Conservation (phyloP, 495 filamentous ascomycete species). For the Podospora anserina region DNA sequence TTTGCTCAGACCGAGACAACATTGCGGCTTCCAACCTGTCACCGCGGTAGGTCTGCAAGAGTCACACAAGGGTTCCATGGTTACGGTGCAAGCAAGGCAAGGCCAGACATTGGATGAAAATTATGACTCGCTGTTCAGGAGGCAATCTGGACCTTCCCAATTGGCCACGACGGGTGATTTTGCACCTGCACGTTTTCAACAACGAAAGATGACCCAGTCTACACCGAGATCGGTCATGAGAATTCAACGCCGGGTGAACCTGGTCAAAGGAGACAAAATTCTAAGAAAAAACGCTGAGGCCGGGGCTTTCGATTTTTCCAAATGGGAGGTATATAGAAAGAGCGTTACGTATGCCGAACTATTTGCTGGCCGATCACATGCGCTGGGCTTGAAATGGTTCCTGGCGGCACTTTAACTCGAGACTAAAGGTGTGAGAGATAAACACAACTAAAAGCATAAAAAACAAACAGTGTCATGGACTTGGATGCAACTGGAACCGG, state of each 20-base stretch:
- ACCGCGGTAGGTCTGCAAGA: not conserved
- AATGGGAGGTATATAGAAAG: not conserved
- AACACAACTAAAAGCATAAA: too few species aligned
- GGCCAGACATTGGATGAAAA: constrained; percentile 4
- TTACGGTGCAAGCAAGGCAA: not conserved
- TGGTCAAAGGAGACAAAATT: not conserved
- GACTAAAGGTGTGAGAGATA: not conserved
- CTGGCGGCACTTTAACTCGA: not conserved
- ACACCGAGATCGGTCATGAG: not conserved
- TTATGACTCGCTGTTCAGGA: constrained; percentile 1
- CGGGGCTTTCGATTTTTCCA: not conserved
- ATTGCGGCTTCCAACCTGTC: not conserved
- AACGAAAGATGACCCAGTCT: not conserved
- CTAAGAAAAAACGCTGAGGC: not conserved
- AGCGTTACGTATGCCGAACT: not conserved
- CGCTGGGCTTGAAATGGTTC: too few species aligned
- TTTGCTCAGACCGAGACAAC: not conserved
- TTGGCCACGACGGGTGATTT: not conserved
- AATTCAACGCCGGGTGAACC: not conserved
- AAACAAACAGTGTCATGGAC: not conserved
- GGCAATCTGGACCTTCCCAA: constrained; percentile 1
- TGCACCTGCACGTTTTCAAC: not conserved
- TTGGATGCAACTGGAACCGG: not conserved
- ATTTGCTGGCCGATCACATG: not conserved
- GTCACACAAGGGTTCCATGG: not conserved